Base-by-base conservation (phyloP, 1,139 yeast species). In the Meyerozyma guilliermondii region DNA sequence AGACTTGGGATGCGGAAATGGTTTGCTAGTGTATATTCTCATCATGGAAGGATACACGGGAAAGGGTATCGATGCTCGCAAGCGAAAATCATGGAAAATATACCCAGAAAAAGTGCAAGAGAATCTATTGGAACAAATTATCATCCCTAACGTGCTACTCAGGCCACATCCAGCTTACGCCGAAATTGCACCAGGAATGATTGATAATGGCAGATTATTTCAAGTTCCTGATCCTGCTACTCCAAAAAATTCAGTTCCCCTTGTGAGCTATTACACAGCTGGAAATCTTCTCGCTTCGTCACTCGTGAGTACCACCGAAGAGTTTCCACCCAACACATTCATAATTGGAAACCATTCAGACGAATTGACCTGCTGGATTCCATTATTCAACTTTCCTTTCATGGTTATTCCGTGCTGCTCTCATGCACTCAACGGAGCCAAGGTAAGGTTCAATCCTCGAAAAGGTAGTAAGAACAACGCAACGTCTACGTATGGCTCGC, bases 1-100 rank as follows among this genome's bases (percentile, higher is more conserved):
- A 47, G 98, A 92, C 60, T 62, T 91, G 44, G 98, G 98, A 0
- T 92, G 98, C 66, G 98, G 98, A 7, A 92, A 92, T 62, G 98
- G 98, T 2, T 70, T 88, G 16, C 66, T 92, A 40, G 95, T 88
- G 7, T 79, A 87, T 53, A 78, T 92, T 22, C 68, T 92, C 38
- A 68, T 76, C 10, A 68, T 71, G 68, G 98, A 91, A 63, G 98
- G 98, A 0, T 87, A 78, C 53, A 67, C 58, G 31, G 98, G 98
- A 1, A 63, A 74, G 42, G 98, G 98, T 7, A 80, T 91, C 20
- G 98, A 92, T 63, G 97, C 96, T 0, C 71, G 98, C 40, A 79
- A 81, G 3, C 72, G 98, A 43, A 91, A 91, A 57, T 86, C 96
- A 0, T 92, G 98, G 98, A 62, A 62, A 1, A 69, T 74, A 1